These are phyloP conservation scores for Margaritispora aquatica DNA, from an alignment of 495 filamentous ascomycete species.

Conservation along the genomic window DNA sequence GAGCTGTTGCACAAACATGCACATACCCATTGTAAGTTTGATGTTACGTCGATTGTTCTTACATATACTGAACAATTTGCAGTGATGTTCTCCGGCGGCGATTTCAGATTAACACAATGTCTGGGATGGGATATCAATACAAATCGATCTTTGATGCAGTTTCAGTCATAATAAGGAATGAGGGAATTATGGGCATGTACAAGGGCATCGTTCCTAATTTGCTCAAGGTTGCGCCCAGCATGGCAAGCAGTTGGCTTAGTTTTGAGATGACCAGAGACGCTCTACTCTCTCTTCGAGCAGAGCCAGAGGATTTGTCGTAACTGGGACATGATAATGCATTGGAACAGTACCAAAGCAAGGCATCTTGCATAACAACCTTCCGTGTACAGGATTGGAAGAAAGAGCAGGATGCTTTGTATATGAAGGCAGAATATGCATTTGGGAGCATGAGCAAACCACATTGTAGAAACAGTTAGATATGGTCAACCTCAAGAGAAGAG, in stretches of 20 bases:
- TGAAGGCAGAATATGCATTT: constrained; percentile 20
- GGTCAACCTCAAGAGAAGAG: background rate
- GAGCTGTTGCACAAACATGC: constrained; percentile 94
- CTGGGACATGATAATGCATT: background rate
- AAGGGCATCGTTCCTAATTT: constrained; percentile 67
- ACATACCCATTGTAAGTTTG: constrained; percentile 90
- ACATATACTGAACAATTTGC: constrained; percentile 7
- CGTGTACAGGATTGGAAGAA: background rate
- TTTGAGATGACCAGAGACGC: constrained; percentile 91
- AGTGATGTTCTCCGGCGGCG: constrained; percentile 92
- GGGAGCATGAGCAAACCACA: constrained; percentile 21
- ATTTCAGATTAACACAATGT: constrained; percentile 99
- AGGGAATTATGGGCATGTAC: constrained; percentile 49
- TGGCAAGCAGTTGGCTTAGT: constrained; percentile 97
- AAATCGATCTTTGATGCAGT: constrained; percentile 80
- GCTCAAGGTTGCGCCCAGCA: constrained; percentile 94
- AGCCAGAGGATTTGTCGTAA: constrained; percentile 26
- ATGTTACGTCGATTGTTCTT: background rate
- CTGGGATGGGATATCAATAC: constrained; percentile 96
- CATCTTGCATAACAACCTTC: background rate
- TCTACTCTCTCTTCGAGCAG: constrained; percentile 50
- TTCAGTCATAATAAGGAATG: constrained; percentile 69
- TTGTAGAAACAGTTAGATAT: constrained; percentile 23
- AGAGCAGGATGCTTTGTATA: constrained; percentile 25
- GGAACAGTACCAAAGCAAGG: background rate